These are phyloP conservation scores for Trichosporon sp. DNA, from an alignment of 1,284 basidiomycete species.

Conservation along the genomic window DNA sequence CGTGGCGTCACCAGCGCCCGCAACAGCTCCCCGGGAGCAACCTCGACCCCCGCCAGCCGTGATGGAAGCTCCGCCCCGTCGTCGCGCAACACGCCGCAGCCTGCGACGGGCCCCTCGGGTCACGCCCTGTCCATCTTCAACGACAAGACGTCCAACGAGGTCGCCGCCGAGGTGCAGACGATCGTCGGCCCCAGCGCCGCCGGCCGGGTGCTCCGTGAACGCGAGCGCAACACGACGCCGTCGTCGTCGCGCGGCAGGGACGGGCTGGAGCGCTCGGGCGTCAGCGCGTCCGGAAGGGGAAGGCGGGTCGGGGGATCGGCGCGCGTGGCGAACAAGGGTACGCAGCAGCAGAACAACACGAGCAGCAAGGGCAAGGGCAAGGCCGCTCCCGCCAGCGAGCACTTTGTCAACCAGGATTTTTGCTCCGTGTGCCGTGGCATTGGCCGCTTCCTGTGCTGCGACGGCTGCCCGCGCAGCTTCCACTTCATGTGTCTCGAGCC, in stretches of 20 bases:
- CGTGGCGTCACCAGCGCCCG: slow-evolving; percentile 1
- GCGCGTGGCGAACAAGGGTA: slow-evolving; percentile 11
- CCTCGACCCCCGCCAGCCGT: slow-evolving; percentile 8
- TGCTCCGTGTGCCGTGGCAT: slow-evolving; percentile 79
- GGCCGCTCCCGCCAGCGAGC: slow-evolving; percentile 15
- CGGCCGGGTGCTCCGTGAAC: slow-evolving; percentile 9
- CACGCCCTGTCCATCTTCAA: slow-evolving; percentile 33
- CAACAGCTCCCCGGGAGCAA: slow-evolving; percentile 1
- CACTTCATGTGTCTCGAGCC: slow-evolving; percentile 96
- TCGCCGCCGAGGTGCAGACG: slow-evolving; percentile 20
- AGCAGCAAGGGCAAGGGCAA: slow-evolving; percentile 32
- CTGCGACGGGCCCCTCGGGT: slow-evolving; percentile 4
- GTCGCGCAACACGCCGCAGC: slow-evolving; percentile 16
- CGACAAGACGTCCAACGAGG: slow-evolving; percentile 23
- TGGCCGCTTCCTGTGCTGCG: slow-evolving; percentile 84
- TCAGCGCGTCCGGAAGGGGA: slow-evolving; percentile 39
- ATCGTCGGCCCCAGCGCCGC: slow-evolving; percentile 16
- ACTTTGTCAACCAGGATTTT: slow-evolving; percentile 74
- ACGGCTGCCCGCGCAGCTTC: slow-evolving; percentile 92
- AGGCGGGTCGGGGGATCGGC: slow-evolving; percentile 37
- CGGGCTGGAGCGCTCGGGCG: slow-evolving; percentile 33
- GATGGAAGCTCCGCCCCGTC: slow-evolving; percentile 17
- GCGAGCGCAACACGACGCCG: slow-evolving; percentile 5
- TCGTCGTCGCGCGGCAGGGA: slow-evolving; percentile 18
- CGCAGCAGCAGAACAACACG: slow-evolving; percentile 8